These are phyloP conservation scores for Solanum aculeatissimum DNA, from an alignment of 305 asterid genomes.

Conservation along the genomic window DNA sequence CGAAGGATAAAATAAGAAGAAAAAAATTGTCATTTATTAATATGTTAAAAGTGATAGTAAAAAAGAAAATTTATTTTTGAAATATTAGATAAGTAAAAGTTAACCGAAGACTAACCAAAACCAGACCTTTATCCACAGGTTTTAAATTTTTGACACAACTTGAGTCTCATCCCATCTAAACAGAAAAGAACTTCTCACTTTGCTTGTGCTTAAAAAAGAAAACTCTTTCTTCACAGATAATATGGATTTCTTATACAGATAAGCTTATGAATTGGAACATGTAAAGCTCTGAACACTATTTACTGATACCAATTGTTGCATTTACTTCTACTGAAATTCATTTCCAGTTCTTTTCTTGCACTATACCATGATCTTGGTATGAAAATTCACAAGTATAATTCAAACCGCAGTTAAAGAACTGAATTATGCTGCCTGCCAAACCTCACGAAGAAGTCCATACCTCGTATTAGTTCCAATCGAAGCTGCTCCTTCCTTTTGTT, in stretches of 20 bases:
- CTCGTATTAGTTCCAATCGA: slow-evolving; percentile 39
- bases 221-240: background rate
- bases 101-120: background rate
- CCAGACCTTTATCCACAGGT: background rate
- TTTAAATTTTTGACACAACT: background rate
- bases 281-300: background rate
- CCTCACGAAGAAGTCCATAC: slow-evolving; percentile 87
- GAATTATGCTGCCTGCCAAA: slow-evolving; percentile 46
- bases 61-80: no score
- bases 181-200: background rate
- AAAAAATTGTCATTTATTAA: no score
- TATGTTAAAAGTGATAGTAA: no score
- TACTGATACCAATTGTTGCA: background rate
- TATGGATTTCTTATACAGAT: background rate
- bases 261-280: background rate
- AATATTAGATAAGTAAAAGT: no score
- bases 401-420: slow-evolving; percentile 1
- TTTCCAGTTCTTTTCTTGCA: background rate
- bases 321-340: background rate
- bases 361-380: background rate
- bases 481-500: slow-evolving; percentile 8
- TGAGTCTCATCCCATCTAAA: background rate
- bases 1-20: no score
- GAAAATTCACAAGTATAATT: background rate
- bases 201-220: background rate